Evolutionary conservation across 2,329 filamentous ascomycete genomes (phyloP), one percentile per base, ranked within the genome.

Genomic region (Talaromyces albobiverticillius): DNA sequence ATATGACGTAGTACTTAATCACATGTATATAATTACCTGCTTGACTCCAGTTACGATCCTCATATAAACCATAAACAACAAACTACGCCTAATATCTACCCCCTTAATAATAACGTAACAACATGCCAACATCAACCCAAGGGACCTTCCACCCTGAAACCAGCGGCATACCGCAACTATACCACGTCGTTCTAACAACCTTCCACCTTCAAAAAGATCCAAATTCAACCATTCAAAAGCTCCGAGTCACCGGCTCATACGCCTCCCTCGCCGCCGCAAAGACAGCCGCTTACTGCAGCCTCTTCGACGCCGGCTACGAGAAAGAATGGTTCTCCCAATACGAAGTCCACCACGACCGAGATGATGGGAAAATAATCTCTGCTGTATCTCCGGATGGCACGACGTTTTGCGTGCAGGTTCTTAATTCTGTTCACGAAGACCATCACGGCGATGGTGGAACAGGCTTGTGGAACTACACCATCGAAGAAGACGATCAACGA

Each of bases 251-350:
- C 11, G 52, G 52, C 46, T 34, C 52, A 14, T 54, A 54, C 32
- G 38, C 52, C 2, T 48, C 46, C 41, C 40, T 50, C 14, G 36
- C 40, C 6, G 52, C 52, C 8, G 52, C 52, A 14, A 54, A 54
- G 40, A 36, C 46, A 25, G 38, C 46, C 9, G 52, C 46, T 20
- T 49, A 48, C 25, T 32, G 46, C 38, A 46, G 45, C n/a, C 52
- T 54, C 32, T 54, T 46, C 16, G 52, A 54, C 46, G 36, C 29
- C 4, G 65, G 64, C 3, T 68, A 66, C 46, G 61, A 66, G 23
- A 48, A 56, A n/a, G 64, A 67, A 50, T 66, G 58, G 57, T 67
- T 68, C 54, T 48, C 55, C 10, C 40, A 56, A 14, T 68, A 66
- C 54, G n/a, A 45, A 5, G 13, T 40, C 11, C 61, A 63, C 9